Conservation (phyloP, 306 rosid genomes). For the Quercus agrifolia region DNA sequence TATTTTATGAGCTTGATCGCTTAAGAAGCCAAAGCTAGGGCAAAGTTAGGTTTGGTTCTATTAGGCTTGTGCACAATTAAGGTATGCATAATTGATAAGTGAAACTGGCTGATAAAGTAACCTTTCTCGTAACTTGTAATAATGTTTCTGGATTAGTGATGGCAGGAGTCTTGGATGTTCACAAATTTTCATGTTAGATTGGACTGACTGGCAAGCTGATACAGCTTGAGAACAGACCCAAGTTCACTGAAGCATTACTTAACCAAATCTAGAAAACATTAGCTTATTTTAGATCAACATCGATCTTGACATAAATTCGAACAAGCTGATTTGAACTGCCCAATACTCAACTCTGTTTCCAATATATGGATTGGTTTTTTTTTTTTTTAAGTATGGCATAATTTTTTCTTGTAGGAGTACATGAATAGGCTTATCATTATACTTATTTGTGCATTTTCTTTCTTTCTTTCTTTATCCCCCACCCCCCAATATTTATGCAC, state of each 20-base stretch:
- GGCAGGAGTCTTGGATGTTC: neutral
- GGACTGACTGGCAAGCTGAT: neutral
- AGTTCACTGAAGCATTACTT: neutral
- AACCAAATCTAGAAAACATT: neutral
- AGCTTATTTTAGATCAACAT: neutral
- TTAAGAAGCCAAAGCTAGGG: constrained; percentile 12
- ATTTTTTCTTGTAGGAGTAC: neutral
- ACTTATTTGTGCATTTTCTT: neutral
- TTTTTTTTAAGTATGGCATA: neutral
- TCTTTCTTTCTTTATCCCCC: neutral
- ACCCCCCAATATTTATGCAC: no score
- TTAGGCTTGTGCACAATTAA: neutral
- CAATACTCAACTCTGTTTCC: neutral
- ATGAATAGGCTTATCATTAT: neutral
- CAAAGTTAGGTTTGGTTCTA: constrained; percentile 21
- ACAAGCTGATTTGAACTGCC: neutral
- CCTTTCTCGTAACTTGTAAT: neutral
- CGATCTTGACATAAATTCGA: neutral
- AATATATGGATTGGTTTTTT: neutral
- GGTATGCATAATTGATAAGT: constrained; percentile 8
- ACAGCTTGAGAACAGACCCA: neutral
- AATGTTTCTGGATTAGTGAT: neutral
- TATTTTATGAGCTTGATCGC: constrained; percentile 9
- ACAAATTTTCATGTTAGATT: neutral
- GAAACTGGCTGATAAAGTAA: neutral